phyloP scores from a whole-genome alignment of 106 monocot genomes.

The Triglochin maritima region DNA sequence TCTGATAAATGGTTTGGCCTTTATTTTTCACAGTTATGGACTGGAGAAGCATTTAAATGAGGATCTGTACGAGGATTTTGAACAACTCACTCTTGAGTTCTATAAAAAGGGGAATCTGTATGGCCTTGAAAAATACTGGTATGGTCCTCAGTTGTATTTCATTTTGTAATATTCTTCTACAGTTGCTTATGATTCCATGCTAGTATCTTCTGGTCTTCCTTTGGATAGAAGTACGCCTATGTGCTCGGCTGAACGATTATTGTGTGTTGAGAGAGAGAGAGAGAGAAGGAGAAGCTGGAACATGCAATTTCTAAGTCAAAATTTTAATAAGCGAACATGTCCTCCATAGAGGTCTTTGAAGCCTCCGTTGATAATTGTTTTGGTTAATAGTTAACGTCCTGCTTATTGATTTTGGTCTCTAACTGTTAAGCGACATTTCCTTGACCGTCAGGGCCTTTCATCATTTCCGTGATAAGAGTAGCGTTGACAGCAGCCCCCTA shows the following conservation, averaged over 20 bases:
- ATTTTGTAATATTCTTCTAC: background rate
- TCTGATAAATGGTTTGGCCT: background rate
- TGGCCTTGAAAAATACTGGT: conserved; percentile 99
- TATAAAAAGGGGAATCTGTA: conserved; percentile 85
- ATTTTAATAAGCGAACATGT: too few relatives aligned
- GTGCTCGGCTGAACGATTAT: too few relatives aligned
- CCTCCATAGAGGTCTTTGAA: background rate
- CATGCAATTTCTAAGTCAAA: too few relatives aligned
- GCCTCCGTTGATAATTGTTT: too few relatives aligned
- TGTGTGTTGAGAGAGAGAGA: too few relatives aligned
- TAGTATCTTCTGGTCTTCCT: background rate
- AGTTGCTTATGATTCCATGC: background rate
- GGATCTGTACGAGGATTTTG: conserved; percentile 83
- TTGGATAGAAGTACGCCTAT: background rate
- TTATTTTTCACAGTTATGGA: conserved; percentile 60
- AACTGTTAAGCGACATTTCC: background rate
- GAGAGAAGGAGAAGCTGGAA: too few relatives aligned
- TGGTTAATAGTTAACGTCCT: background rate
- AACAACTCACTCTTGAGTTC: conserved; percentile 74
- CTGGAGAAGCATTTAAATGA: conserved; percentile 76
- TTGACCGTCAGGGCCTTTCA: conserved; percentile 69
- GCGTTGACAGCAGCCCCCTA: conserved; percentile 21
- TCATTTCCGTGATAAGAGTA: conserved; percentile 38
- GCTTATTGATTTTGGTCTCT: background rate
- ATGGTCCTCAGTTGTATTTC: background rate